phyloP scores from a whole-genome alignment of 1,139 yeast genomes.

The Geotrichum fermentans region DNA sequence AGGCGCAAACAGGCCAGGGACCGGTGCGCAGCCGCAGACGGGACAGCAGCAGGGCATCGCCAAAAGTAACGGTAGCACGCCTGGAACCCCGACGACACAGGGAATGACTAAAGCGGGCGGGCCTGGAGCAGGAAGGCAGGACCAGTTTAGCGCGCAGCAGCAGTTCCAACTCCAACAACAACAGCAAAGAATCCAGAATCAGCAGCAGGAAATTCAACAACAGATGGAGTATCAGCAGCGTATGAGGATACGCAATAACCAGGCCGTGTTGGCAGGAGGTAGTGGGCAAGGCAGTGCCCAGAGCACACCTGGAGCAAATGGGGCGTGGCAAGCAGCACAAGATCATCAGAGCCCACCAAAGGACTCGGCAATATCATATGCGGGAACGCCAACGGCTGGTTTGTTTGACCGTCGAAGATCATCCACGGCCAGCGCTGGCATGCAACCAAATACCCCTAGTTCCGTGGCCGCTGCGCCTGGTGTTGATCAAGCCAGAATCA shows the following conservation, averaged over 20 bases:
- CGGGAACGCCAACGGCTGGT: neutral
- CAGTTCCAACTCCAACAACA: conserved; percentile 23
- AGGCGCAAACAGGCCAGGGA: conserved; percentile 10
- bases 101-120: neutral
- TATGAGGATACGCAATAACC: conserved; percentile 2
- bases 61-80: neutral
- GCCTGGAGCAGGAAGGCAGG: conserved; percentile 7
- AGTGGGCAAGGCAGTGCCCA: neutral
- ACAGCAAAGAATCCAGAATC: conserved; percentile 21
- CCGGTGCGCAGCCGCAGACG: neutral
- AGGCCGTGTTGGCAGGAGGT: conserved; percentile 1
- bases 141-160: conserved; percentile 4
- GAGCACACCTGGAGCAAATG: neutral
- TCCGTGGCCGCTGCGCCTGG: conserved; percentile 15
- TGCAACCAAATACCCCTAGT: too few relatives aligned
- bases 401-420: neutral
- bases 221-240: conserved; percentile 9
- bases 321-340: neutral
- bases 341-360: neutral
- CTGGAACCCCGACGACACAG: neutral
- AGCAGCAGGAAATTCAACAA: conserved; percentile 14
- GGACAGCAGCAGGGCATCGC: neutral
- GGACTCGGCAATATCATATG: neutral
- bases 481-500: conserved; percentile 28
- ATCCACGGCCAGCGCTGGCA: neutral